These are phyloP conservation scores for Rusavskia elegans DNA, from an alignment of 495 filamentous ascomycete species.

Conservation along the genomic window DNA sequence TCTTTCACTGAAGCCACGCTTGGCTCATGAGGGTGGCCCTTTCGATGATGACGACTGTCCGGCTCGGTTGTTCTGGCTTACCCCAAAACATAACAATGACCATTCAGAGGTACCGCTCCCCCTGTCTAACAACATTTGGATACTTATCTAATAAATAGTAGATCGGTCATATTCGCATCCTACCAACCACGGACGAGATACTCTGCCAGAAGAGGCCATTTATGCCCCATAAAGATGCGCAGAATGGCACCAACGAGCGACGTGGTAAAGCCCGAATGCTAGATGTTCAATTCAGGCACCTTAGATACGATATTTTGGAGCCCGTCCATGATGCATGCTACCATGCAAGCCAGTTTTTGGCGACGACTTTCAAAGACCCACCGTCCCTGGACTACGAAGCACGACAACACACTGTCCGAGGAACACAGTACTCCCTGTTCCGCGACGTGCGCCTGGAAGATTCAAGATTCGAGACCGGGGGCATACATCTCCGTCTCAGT, in stretches of 20 bases:
- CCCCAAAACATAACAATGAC: constrained; percentile 15
- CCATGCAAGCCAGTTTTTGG: constrained; percentile 12
- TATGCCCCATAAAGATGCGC: constrained; percentile 10
- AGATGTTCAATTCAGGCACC: constrained; percentile 14
- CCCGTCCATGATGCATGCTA: constrained; percentile 12
- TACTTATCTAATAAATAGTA: background rate
- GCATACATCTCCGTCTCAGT: constrained; percentile 7
- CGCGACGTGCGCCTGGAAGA: constrained; percentile 12
- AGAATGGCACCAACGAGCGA: constrained; percentile 3
- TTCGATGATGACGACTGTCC: constrained; percentile 14
- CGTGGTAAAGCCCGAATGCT: constrained; percentile 9
- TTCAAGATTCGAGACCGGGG: constrained; percentile 6
- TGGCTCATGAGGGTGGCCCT: background rate
- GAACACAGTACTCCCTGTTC: constrained; percentile 11
- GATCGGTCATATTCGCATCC: constrained; percentile 10
- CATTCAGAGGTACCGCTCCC: constrained; percentile 1
- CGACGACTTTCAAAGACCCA: background rate
- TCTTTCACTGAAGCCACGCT: constrained; percentile 4
- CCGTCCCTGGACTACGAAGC: constrained; percentile 8
- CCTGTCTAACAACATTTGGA: background rate
- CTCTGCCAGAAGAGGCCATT: constrained; percentile 8
- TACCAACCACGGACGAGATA: constrained; percentile 16
- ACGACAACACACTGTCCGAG: constrained; percentile 6
- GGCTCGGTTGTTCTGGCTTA: constrained; percentile 6
- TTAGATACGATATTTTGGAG: constrained; percentile 13